phyloP scores from a whole-genome alignment of 2,329 filamentous ascomycete species.

The Exophiala alcalophila region DNA sequence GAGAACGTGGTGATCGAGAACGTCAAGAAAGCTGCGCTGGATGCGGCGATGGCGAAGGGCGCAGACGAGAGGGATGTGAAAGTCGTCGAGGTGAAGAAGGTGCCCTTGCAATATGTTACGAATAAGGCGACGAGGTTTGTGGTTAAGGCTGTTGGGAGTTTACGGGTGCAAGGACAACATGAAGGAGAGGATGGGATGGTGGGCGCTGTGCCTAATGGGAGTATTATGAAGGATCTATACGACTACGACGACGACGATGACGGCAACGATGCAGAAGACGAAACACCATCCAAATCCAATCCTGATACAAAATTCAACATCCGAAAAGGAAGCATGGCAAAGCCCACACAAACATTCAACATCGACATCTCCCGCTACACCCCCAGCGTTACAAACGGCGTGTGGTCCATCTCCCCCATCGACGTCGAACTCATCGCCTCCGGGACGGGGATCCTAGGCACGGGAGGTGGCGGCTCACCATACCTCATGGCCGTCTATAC shows the following conservation, averaged over 20 bases:
- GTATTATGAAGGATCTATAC: conserved; percentile 14
- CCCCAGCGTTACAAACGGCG: conserved; percentile 33
- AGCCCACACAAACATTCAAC: conserved; percentile 11
- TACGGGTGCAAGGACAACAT: no score
- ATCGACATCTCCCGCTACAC: conserved; percentile 35
- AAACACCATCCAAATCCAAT: conserved; percentile 19
- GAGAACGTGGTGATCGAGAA: conserved; percentile 30
- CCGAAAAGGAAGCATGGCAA: conserved; percentile 13
- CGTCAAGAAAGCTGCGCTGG: conserved; percentile 28
- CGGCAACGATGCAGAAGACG: conserved; percentile 26
- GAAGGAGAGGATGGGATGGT: conserved; percentile 2
- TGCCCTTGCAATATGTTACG: conserved; percentile 29
- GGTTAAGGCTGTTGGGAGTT: conserved; percentile 41
- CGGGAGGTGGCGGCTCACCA: conserved; percentile 42
- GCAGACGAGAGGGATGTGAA: conserved; percentile 27
- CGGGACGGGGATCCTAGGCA: conserved; percentile 40
- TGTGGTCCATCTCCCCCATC: conserved; percentile 40
- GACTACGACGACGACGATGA: conserved; percentile 30
- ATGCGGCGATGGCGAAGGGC: conserved; percentile 23
- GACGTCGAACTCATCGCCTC: conserved; percentile 41
- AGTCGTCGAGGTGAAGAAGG: conserved; percentile 37
- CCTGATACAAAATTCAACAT: no score
- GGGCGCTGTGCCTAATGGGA: conserved; percentile 29
- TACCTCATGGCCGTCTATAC: conserved; percentile 49
- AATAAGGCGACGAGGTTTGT: conserved; percentile 38